A percentile compares a stretch with the other conserved stretches of the same genome.
Conservation (phyloP, 192 early-diverging fungal species). For the Coemansia sp. region DNA sequence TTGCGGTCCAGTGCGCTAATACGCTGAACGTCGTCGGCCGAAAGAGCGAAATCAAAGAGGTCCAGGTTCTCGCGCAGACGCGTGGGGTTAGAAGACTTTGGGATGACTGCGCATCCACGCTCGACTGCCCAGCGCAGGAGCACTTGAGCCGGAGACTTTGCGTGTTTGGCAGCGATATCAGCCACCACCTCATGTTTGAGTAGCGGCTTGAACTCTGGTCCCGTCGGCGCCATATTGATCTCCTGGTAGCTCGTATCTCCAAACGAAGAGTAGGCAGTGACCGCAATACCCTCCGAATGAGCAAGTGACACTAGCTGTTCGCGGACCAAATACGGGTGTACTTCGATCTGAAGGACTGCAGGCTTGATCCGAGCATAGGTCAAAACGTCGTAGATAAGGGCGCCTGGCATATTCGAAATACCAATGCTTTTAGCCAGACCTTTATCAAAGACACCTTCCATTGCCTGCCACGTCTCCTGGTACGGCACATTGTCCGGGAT, state of each 20-base stretch:
- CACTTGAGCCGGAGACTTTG: constrained; percentile 65
- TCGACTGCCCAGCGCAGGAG: constrained; percentile 70
- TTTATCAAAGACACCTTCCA: constrained; percentile 52
- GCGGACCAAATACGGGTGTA: constrained; percentile 66
- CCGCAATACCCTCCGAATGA: constrained; percentile 62
- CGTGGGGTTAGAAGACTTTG: constrained; percentile 66
- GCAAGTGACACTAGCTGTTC: constrained; percentile 69
- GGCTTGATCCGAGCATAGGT: constrained; percentile 56
- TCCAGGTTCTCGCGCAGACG: constrained; percentile 56
- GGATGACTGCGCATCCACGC: constrained; percentile 72
- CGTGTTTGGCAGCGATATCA: constrained; percentile 66
- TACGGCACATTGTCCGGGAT: constrained; percentile 33
- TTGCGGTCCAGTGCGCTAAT: constrained; percentile 26
- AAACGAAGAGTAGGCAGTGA: constrained; percentile 85
- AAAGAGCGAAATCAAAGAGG: constrained; percentile 28
- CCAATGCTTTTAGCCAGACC: constrained; percentile 63
- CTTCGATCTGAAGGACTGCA: constrained; percentile 83
- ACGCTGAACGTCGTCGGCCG: constrained; percentile 16
- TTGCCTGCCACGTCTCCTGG: constrained; percentile 58
- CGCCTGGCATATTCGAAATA: constrained; percentile 64
- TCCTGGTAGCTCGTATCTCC: constrained; percentile 51
- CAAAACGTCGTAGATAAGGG: constrained; percentile 59
- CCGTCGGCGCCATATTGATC: constrained; percentile 11
- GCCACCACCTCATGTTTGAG: constrained; percentile 37
- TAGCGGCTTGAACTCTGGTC: constrained; percentile 9